Base-by-base conservation (phyloP, 495 filamentous ascomycete species). In the Friedmanniomyces simplex region DNA sequence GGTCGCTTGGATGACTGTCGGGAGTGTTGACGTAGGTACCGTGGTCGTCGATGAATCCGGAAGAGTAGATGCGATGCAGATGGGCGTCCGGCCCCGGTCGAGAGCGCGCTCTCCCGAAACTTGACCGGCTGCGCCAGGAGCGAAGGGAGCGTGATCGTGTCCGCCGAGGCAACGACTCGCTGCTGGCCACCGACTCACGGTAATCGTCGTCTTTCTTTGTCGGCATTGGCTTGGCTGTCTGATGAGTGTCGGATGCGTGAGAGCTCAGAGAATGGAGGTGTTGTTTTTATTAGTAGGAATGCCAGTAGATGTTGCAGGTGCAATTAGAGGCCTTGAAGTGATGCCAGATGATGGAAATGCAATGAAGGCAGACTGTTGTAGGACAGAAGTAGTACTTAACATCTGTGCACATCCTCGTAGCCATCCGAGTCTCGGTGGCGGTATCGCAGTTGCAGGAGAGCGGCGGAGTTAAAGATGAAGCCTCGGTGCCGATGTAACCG, bases 111-210 rank as follows among this genome's bases (percentile, higher is more conserved):
- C 52, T 24, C 16, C 50, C 11, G 26, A 45, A 22, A 24, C 51
- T 55, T 12, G 52, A 56, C 14, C 58, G 26, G 34, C 46, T 57
- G 22, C 59, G 59, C 53, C 45, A 57, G 3, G 59, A 61, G 24
- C 49, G 12, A 16, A 56, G 16, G 26, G 58, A 60, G 8, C 52
- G 52, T 50, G 58, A 39, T 16, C 58, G 25, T 14, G 14, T 18
- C 22, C 24, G 14, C 8, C 22, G 39, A 30, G 22, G 43, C 12
- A 16, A 32, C 28, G 10, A 32, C 10, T 49, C 25, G 24, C 2
- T 49, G n/a, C 22, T 46, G 39, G 53, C 22, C 46, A 14, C 18
- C 16, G 37, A 46, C 5, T 14, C 39, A 21, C 18, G 39, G 39
- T 43, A 3, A 13, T 16, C 39, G 39, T 43, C 14, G 14, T 43